Conservation (phyloP, 495 filamentous ascomycete species). For the Oidiodendron maius region DNA sequence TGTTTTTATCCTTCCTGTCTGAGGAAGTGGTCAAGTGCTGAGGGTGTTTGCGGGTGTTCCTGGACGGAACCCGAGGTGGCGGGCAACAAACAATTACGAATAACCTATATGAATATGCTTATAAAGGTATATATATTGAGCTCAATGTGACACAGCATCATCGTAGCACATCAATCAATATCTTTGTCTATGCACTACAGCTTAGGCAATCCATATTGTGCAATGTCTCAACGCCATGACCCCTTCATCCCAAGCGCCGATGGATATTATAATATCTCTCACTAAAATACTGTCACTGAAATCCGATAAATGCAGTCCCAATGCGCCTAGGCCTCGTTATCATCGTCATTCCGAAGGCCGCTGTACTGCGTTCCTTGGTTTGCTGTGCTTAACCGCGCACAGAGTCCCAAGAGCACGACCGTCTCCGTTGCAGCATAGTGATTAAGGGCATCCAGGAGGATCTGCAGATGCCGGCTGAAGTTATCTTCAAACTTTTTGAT, state of each 20-base stretch:
- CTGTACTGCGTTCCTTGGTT: slow-evolving; percentile 59
- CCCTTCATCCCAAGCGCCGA: neutral
- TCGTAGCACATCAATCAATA: neutral
- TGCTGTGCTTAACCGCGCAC: slow-evolving; percentile 68
- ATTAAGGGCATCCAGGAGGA: slow-evolving; percentile 86
- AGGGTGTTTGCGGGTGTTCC: no score
- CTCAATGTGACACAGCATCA: neutral
- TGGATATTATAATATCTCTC: slow-evolving; percentile 11
- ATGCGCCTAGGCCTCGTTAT: slow-evolving; percentile 23
- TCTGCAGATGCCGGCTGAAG: slow-evolving; percentile 84
- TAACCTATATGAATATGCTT: no score
- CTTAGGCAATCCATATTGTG: neutral
- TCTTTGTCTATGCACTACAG: neutral
- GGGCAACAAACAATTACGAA: no score
- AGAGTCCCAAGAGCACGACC: slow-evolving; percentile 83
- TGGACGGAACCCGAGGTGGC: no score
- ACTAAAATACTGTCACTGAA: neutral
- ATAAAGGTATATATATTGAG: no score
- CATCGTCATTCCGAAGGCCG: slow-evolving; percentile 41
- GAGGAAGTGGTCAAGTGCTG: no score
- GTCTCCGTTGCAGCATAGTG: slow-evolving; percentile 98
- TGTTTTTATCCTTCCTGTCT: no score
- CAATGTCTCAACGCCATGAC: neutral
- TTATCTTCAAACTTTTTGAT: slow-evolving; percentile 86
- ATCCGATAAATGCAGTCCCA: neutral